These are phyloP conservation scores for Cadophora malorum DNA, from an alignment of 2,329 filamentous ascomycete genomes.

Conservation along the genomic window DNA sequence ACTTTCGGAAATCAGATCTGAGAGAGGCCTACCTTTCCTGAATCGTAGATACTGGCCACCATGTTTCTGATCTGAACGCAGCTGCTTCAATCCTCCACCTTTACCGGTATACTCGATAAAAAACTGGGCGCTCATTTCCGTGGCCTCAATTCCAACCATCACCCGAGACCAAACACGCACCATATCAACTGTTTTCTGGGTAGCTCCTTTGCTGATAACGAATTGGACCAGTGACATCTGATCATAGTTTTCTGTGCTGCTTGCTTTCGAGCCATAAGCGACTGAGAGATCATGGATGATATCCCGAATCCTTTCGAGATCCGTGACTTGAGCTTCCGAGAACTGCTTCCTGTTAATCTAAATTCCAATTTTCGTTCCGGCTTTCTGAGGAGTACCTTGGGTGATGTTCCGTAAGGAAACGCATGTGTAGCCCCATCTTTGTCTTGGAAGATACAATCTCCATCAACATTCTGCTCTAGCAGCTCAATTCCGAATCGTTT, in stretches of 20 bases:
- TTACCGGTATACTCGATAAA: slow-evolving; percentile 63
- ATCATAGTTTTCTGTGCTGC: slow-evolving; percentile 34
- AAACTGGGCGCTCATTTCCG: slow-evolving; percentile 57
- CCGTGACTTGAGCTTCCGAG: slow-evolving; percentile 21
- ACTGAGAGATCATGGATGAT: slow-evolving; percentile 33
- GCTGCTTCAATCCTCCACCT: slow-evolving; percentile 57
- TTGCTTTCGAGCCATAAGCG: slow-evolving; percentile 35
- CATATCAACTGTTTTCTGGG: slow-evolving; percentile 46
- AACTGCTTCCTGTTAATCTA: slow-evolving; percentile 15
- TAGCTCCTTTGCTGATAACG: slow-evolving; percentile 44
- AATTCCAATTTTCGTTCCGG: background rate
- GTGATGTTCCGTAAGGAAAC: slow-evolving; percentile 46
- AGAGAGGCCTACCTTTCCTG: slow-evolving; percentile 26
- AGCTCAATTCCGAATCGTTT: slow-evolving; percentile 51
- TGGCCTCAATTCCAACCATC: slow-evolving; percentile 57
- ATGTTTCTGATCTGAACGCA: slow-evolving; percentile 58
- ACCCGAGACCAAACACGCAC: slow-evolving; percentile 53
- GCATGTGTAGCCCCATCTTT: slow-evolving; percentile 45
- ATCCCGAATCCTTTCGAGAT: slow-evolving; percentile 32
- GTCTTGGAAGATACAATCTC: slow-evolving; percentile 52
- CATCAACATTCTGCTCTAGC: slow-evolving; percentile 55
- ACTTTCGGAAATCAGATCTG: too few relatives aligned
- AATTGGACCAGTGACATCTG: slow-evolving; percentile 49
- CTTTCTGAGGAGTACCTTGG: slow-evolving; percentile 33
- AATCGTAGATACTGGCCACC: slow-evolving; percentile 50